phyloP scores from a whole-genome alignment of 345 rosid species.

The Diplotaxis tenuifolia region DNA sequence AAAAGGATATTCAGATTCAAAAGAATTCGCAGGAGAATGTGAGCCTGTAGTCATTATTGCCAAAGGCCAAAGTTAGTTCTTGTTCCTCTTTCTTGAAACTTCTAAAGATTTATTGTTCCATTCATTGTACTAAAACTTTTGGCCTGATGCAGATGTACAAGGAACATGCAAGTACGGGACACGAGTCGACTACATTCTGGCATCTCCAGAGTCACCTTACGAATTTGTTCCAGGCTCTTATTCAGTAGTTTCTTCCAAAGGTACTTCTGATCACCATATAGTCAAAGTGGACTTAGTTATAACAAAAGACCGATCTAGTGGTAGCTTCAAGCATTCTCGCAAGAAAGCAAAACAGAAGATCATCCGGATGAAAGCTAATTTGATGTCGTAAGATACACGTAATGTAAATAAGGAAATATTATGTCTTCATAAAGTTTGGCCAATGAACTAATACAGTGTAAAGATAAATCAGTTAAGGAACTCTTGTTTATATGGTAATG shows the following conservation, averaged over 20 bases:
- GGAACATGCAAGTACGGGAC: slow-evolving; percentile 98
- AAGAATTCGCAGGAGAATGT: slow-evolving; percentile 80
- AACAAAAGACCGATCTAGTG: slow-evolving; percentile 30
- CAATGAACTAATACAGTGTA: background rate
- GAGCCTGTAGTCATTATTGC: slow-evolving; percentile 94
- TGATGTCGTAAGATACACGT: slow-evolving; percentile 36
- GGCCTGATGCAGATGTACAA: slow-evolving; percentile 59
- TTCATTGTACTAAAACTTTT: background rate
- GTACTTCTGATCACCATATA: slow-evolving; percentile 93
- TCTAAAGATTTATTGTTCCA: background rate
- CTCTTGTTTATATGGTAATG: background rate
- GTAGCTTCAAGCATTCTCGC: slow-evolving; percentile 28
- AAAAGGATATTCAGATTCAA: slow-evolving; percentile 67
- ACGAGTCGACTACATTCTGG: slow-evolving; percentile 71
- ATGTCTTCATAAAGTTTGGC: slow-evolving; percentile 12
- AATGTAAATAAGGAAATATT: slow-evolving; percentile 38
- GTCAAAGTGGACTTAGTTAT: slow-evolving; percentile 72
- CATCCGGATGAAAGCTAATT: slow-evolving; percentile 38
- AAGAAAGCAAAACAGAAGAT: slow-evolving; percentile 46
- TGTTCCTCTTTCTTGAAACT: background rate
- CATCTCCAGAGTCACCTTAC: slow-evolving; percentile 60
- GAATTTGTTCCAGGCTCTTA: slow-evolving; percentile 72
- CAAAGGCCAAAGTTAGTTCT: slow-evolving; percentile 79
- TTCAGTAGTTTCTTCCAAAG: slow-evolving; percentile 84
- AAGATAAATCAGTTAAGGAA: background rate